phyloP scores from a whole-genome alignment of 202 grass and related monocot species.

The Carex sylvatica region DNA sequence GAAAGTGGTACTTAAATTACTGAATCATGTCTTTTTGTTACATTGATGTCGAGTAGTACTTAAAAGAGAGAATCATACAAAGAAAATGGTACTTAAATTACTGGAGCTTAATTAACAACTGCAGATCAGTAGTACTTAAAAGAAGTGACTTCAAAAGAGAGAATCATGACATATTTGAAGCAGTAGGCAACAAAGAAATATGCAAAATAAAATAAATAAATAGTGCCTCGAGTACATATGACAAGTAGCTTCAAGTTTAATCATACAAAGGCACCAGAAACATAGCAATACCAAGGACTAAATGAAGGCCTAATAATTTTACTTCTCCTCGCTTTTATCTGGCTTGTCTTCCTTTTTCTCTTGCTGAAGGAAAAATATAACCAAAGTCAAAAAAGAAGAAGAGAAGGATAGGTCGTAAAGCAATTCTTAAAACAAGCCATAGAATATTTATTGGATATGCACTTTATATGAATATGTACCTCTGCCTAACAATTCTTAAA shows the following conservation, averaged over 20 bases:
- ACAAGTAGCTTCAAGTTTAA: constrained; percentile 15
- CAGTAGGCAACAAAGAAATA: constrained; percentile 9
- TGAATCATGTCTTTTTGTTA: not conserved
- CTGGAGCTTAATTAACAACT: constrained; percentile 1
- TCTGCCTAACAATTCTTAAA: too few relatives aligned
- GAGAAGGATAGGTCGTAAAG: not conserved
- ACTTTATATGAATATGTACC: too few relatives aligned
- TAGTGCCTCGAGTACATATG: not conserved
- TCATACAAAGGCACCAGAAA: constrained; percentile 1
- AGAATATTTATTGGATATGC: not conserved
- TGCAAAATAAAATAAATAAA: constrained; percentile 7
- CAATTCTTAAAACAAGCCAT: not conserved
- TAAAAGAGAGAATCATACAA: too few relatives aligned
- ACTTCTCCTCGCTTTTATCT: constrained; percentile 50
- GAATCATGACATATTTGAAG: not conserved
- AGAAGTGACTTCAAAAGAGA: not conserved
- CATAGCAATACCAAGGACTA: constrained; percentile 10
- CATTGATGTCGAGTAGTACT: too few relatives aligned
- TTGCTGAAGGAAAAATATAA: constrained; percentile 36
- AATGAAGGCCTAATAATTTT: not conserved
- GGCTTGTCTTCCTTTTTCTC: constrained; percentile 74
- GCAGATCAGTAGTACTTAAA: not conserved
- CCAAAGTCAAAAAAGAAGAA: not conserved
- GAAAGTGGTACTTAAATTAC: not conserved
- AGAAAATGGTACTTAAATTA: not conserved